These are phyloP conservation scores for Dipteronia sinensis DNA, from an alignment of 345 rosid species.

Conservation along the genomic window DNA sequence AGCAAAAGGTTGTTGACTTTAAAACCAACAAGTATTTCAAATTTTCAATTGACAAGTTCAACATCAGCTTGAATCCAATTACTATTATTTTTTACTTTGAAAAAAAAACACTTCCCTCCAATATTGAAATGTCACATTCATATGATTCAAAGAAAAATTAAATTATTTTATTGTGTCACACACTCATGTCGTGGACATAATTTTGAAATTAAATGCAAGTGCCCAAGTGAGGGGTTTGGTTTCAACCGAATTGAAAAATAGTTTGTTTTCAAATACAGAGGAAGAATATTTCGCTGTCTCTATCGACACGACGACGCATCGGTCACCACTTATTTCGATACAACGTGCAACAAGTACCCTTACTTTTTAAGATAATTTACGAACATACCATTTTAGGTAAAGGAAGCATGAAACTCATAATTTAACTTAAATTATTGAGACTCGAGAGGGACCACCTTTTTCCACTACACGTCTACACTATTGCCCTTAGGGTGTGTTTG, in stretches of 20 bases:
- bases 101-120: constrained; percentile 24
- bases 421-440: not conserved
- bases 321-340: not conserved
- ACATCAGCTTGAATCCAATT: not conserved
- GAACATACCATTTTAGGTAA: not conserved
- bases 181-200: not conserved
- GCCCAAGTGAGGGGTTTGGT: not conserved
- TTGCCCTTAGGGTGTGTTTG: no score
- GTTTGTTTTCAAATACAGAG: not conserved
- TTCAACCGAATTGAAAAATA: constrained; percentile 3
- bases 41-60: not conserved
- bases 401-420: not conserved
- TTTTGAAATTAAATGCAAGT: not conserved
- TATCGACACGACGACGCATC: not conserved
- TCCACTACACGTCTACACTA: not conserved
- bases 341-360: not conserved
- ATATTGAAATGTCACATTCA: constrained; percentile 10
- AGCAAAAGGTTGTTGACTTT: not conserved
- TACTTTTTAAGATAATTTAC: not conserved
- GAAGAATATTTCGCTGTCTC: not conserved
- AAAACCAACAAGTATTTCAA: not conserved
- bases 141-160: no score
- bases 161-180: not conserved
- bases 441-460: constrained; percentile 3
- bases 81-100: not conserved